Conservation (phyloP, 805 yeast species). For the Yarrowia keelungensis region DNA sequence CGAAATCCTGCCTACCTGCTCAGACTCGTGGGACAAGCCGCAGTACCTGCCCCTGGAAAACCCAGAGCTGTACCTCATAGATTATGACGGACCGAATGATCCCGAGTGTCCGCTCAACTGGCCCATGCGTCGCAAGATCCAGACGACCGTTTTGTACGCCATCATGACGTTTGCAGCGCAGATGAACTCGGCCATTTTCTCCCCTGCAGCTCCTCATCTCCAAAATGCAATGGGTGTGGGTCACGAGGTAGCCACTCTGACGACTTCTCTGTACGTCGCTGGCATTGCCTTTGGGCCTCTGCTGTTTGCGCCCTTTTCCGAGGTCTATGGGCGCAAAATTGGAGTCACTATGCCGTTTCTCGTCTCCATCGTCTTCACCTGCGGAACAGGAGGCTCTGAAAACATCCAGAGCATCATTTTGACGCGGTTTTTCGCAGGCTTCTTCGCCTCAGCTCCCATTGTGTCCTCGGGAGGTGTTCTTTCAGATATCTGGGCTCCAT, state of each 20-base stretch:
- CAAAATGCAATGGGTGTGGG: slow-evolving; percentile 58
- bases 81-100: slow-evolving; percentile 49
- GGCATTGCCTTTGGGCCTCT: slow-evolving; percentile 72
- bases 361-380: slow-evolving; percentile 57
- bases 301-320: slow-evolving; percentile 66
- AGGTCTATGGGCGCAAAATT: slow-evolving; percentile 61
- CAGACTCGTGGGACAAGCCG: slow-evolving; percentile 1
- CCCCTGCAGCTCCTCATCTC: slow-evolving; percentile 64
- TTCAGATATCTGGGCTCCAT: slow-evolving; percentile 70
- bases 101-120: slow-evolving; percentile 49
- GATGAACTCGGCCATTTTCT: slow-evolving; percentile 72
- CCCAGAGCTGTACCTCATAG: slow-evolving; percentile 43
- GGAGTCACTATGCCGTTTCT: slow-evolving; percentile 60
- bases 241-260: slow-evolving; percentile 65
- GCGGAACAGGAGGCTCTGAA: slow-evolving; percentile 62
- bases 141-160: slow-evolving; percentile 61
- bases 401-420: slow-evolving; percentile 69
- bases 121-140: slow-evolving; percentile 61
- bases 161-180: slow-evolving; percentile 66
- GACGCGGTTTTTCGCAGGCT: slow-evolving; percentile 71
- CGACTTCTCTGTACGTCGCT: slow-evolving; percentile 63
- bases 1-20: slow-evolving; percentile 1
- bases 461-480: slow-evolving; percentile 80
- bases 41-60: slow-evolving; percentile 20
- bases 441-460: slow-evolving; percentile 76